A percentile compares a stretch with the other conserved stretches of the same genome.
Conservation (phyloP, 352 stramenopile genomes). For the Phytopythium delawarense region DNA sequence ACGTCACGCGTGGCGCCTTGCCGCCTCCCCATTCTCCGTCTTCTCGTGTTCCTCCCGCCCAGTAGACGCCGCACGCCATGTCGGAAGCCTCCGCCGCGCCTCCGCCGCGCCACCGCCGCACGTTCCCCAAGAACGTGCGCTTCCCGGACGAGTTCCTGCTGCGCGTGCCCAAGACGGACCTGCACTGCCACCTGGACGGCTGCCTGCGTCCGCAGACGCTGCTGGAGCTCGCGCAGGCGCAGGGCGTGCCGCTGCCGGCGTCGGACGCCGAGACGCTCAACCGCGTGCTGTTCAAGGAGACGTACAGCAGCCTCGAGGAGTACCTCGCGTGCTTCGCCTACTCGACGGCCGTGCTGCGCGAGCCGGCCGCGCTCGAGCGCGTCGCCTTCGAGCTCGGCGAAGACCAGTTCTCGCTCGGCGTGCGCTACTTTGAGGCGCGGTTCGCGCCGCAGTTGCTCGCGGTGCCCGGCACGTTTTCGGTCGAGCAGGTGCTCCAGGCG, state of each 20-base stretch:
- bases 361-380: constrained; percentile 59
- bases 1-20: too few species aligned
- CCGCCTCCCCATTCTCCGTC: background rate
- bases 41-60: background rate
- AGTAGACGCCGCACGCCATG: background rate
- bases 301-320: constrained; percentile 76
- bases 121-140: constrained; percentile 46
- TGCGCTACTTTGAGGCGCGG: constrained; percentile 84
- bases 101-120: background rate
- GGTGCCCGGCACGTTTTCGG: constrained; percentile 46
- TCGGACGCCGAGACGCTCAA: constrained; percentile 59
- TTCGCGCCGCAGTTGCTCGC: constrained; percentile 85
- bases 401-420: constrained; percentile 75
- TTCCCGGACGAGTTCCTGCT: constrained; percentile 73
- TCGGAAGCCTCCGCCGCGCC: background rate
- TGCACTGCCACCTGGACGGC: constrained; percentile 87
- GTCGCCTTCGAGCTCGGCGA: constrained; percentile 81
- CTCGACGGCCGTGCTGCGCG: constrained; percentile 63
- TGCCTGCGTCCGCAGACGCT: constrained; percentile 77
- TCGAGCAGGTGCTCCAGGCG: constrained; percentile 71
- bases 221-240: constrained; percentile 73
- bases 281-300: constrained; percentile 73
- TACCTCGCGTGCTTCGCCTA: constrained; percentile 86
- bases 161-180: constrained; percentile 74
- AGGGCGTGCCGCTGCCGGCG: constrained; percentile 69